These are phyloP conservation scores for Suillus tomentosus DNA, from an alignment of 768 basidiomycete genomes.

Conservation along the genomic window DNA sequence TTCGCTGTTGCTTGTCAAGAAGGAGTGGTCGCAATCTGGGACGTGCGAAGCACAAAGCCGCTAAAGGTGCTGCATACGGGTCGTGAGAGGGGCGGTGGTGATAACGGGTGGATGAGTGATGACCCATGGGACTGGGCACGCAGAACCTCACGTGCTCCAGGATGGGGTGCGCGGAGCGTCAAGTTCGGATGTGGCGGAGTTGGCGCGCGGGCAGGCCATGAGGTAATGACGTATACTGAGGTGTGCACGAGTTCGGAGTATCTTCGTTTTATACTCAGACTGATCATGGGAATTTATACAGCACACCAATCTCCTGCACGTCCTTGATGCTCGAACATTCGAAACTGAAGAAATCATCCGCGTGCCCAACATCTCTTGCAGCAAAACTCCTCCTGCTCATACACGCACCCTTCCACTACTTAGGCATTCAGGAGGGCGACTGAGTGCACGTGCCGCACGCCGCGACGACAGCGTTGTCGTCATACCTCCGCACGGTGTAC, in stretches of 20 bases:
- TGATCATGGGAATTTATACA: slow-evolving; percentile 32
- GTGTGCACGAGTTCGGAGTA: slow-evolving; percentile 40
- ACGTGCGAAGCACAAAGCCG: slow-evolving; percentile 73
- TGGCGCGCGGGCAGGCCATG: slow-evolving; percentile 52
- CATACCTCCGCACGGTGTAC: slow-evolving; percentile 14
- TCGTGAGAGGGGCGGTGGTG: slow-evolving; percentile 42
- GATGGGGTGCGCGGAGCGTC: slow-evolving; percentile 84
- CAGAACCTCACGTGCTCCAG: slow-evolving; percentile 59
- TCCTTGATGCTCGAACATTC: slow-evolving; percentile 87
- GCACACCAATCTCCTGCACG: slow-evolving; percentile 82
- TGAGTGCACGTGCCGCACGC: slow-evolving; percentile 37
- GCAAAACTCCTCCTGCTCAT: slow-evolving; percentile 13
- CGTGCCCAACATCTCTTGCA: slow-evolving; percentile 17
- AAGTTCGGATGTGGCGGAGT: slow-evolving; percentile 75
- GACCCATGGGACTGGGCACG: slow-evolving; percentile 72
- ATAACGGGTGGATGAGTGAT: slow-evolving; percentile 57
- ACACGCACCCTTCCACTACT: slow-evolving; percentile 16
- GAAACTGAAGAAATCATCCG: slow-evolving; percentile 71
- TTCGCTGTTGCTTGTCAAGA: slow-evolving; percentile 86
- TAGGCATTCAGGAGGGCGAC: slow-evolving; percentile 30
- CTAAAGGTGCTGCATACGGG: slow-evolving; percentile 68
- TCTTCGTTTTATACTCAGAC: background rate
- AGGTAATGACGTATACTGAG: slow-evolving; percentile 90
- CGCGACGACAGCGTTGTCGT: slow-evolving; percentile 22
- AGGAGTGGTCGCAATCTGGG: slow-evolving; percentile 80